Conservation (phyloP, 2,329 filamentous ascomycete genomes). For the Aspergillus amoenus region DNA sequence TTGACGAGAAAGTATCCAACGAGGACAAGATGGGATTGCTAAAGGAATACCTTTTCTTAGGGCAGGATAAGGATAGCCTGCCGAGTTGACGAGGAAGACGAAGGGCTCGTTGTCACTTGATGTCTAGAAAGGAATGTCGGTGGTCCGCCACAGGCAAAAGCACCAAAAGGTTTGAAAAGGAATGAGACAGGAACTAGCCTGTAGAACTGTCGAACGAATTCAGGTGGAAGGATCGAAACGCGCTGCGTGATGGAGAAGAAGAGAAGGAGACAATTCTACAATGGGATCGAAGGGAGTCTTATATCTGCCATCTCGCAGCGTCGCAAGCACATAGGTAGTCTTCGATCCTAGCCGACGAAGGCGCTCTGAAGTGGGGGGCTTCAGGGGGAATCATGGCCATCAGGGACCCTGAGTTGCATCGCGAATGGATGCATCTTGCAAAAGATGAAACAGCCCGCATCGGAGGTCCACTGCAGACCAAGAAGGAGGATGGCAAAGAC, state of each 20-base stretch:
- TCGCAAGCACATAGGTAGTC: background rate
- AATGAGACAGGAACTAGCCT: constrained; percentile 37
- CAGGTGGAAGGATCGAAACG: constrained; percentile 24
- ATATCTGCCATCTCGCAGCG: constrained; percentile 12
- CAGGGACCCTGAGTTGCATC: constrained; percentile 3
- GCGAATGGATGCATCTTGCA: constrained; percentile 2
- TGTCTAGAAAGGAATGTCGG: constrained; percentile 27
- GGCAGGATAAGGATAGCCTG: background rate
- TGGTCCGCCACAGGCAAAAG: constrained; percentile 35
- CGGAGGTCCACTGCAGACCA: background rate
- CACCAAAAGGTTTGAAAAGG: constrained; percentile 20
- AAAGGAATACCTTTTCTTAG: constrained; percentile 4
- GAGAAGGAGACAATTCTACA: constrained; percentile 4
- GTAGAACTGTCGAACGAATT: constrained; percentile 28
- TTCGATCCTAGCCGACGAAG: constrained; percentile 5
- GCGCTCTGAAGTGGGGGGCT: background rate
- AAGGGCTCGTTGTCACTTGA: background rate
- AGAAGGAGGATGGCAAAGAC: background rate
- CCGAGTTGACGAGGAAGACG: constrained; percentile 7
- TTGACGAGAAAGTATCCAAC: background rate
- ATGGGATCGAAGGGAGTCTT: constrained; percentile 19
- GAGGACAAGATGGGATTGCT: too few species aligned
- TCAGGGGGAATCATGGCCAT: background rate
- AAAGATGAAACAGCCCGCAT: constrained; percentile 8
- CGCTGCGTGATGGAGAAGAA: constrained; percentile 21